phyloP scores from a whole-genome alignment of 2,329 filamentous ascomycete genomes.

The Cylindrodendrum hubeiense region DNA sequence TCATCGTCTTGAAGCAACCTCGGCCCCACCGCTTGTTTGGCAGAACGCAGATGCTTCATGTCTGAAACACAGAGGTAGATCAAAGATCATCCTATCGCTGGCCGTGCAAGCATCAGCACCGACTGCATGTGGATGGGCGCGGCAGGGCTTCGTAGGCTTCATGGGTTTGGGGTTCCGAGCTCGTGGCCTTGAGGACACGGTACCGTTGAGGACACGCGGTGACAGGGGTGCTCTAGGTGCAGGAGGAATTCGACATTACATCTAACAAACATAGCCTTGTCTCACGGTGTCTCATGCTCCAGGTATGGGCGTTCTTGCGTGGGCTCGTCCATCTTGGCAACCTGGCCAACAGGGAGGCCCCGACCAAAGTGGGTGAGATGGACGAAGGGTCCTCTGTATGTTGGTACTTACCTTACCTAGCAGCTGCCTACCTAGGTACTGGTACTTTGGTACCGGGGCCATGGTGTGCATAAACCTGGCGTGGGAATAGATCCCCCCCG shows the following conservation, averaged over 20 bases:
- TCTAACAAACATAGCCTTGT: conserved; percentile 22
- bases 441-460: conserved; percentile 12
- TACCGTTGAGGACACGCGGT: neutral
- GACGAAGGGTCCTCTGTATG: neutral
- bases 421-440: too few relatives aligned
- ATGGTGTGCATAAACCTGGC: neutral
- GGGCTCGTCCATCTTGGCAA: neutral
- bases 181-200: conserved; percentile 14
- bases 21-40: conserved; percentile 32
- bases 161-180: conserved; percentile 4
- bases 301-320: conserved; percentile 1
- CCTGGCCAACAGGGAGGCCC: conserved; percentile 16
- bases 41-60: conserved; percentile 31
- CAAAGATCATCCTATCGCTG: conserved; percentile 38
- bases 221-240: neutral
- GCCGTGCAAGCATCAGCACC: conserved; percentile 20
- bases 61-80: conserved; percentile 44
- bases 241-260: conserved; percentile 16
- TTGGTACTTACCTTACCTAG: too few relatives aligned
- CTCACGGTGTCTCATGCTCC: conserved; percentile 22
- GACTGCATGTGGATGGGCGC: conserved; percentile 18
- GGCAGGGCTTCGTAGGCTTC: conserved; percentile 33
- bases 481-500: conserved; percentile 10
- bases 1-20: conserved; percentile 29
- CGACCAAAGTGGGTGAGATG: neutral